Conservation (phyloP, 176 grass and related monocot species). For the Carex littledalei region DNA sequence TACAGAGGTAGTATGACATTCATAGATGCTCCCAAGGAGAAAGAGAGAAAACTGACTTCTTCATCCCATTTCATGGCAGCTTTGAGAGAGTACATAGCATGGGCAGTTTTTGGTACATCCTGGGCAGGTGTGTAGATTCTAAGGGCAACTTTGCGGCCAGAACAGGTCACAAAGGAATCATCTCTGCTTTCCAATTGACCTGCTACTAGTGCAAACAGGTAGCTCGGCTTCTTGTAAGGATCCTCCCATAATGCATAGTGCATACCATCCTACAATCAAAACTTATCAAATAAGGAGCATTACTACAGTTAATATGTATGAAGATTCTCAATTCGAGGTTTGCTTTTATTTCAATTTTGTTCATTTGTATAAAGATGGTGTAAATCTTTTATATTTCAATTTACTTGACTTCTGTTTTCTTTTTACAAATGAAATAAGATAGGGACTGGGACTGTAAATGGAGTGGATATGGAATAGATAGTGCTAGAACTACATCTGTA, state of each 20-base stretch:
- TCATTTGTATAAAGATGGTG: background rate
- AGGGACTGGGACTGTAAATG: background rate
- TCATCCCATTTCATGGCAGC: slow-evolving; percentile 99
- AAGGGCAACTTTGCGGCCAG: slow-evolving; percentile 71
- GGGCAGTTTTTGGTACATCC: slow-evolving; percentile 89
- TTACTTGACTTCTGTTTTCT: background rate
- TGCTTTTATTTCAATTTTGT: background rate
- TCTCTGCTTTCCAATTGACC: slow-evolving; percentile 84
- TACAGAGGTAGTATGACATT: background rate
- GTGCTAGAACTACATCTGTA: background rate
- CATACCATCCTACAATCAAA: slow-evolving; percentile 53
- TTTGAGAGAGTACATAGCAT: slow-evolving; percentile 99
- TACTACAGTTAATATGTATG: background rate
- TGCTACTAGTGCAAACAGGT: slow-evolving; percentile 96
- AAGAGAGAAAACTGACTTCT: slow-evolving; percentile 49
- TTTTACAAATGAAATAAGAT: background rate
- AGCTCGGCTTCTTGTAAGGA: slow-evolving; percentile 92
- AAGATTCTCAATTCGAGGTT: background rate
- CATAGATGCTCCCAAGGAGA: background rate
- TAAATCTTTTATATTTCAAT: background rate
- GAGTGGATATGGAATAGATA: background rate
- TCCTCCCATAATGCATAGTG: slow-evolving; percentile 93
- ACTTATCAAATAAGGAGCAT: slow-evolving; percentile 12
- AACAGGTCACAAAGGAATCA: slow-evolving; percentile 80
- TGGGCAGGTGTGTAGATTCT: slow-evolving; percentile 93